These are phyloP conservation scores for Leishmania martiniquensis DNA, from an alignment of 208 protist species.

Conservation along the genomic window DNA sequence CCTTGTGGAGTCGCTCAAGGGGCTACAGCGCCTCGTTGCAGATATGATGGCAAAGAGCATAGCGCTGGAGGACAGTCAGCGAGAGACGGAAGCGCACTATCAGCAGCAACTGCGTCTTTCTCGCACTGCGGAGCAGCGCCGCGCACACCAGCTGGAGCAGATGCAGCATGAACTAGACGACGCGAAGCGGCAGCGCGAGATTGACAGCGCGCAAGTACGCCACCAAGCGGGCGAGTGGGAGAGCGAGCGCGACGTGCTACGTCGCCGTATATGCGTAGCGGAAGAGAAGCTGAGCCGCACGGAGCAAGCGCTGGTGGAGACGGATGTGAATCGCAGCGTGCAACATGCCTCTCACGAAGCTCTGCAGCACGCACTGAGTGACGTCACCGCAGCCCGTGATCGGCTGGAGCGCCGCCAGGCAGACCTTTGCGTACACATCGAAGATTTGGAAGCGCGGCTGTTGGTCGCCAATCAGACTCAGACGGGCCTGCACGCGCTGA, in stretches of 20 bases:
- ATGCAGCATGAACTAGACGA: conserved; percentile 25
- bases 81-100: conserved; percentile 10
- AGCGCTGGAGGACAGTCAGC: background rate
- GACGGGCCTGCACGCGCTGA: conserved; percentile 12
- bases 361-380: conserved; percentile 5
- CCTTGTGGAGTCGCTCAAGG: background rate
- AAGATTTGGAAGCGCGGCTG: conserved; percentile 23
- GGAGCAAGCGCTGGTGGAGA: conserved; percentile 14
- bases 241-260: conserved; percentile 16
- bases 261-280: background rate
- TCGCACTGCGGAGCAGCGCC: conserved; percentile 16
- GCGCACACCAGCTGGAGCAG: conserved; percentile 16
- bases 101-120: conserved; percentile 12
- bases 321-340: conserved; percentile 2
- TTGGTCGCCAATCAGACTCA: conserved; percentile 4
- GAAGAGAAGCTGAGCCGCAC: conserved; percentile 3
- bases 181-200: conserved; percentile 12
- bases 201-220: conserved; percentile 1
- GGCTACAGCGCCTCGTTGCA: background rate
- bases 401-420: conserved; percentile 11
- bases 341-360: conserved; percentile 2
- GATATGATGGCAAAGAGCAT: background rate
- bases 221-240: background rate
- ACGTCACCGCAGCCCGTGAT: conserved; percentile 2
- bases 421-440: conserved; percentile 23